Evolutionary conservation across 140 eudicot genomes (phyloP).

Genomic region (Bidens hawaiensis): DNA sequence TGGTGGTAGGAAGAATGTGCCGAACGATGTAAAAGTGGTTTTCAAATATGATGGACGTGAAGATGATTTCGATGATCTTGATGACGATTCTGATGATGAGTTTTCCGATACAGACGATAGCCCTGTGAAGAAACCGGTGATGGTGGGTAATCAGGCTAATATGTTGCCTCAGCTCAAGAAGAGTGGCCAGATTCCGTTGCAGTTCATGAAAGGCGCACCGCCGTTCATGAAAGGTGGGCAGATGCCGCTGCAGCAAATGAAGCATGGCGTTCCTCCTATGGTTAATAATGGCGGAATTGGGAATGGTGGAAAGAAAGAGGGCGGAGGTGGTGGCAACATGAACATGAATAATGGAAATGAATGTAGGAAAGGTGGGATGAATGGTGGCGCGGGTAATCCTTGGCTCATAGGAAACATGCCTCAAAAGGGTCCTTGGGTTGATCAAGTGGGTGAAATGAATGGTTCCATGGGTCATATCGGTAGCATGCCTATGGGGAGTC

Average conservation of each 20-base stretch:
- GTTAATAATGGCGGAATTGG: constrained; percentile 41
- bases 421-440: no score
- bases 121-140: no score
- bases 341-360: constrained; percentile 34
- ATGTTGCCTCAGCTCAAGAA: constrained; percentile 48
- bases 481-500: constrained; percentile 41
- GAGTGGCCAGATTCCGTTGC: constrained; percentile 23
- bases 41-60: no score
- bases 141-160: constrained; percentile 37
- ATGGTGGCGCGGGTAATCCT: no score
- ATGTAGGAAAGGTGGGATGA: constrained; percentile 58
- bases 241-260: constrained; percentile 39
- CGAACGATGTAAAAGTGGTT: no score
- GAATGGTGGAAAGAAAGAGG: no score
- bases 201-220: no score
- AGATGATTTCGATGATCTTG: no score
- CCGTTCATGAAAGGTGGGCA: constrained; percentile 34
- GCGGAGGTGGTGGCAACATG: constrained; percentile 29
- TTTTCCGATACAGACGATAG: constrained; percentile 58
- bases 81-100: constrained; percentile 19
- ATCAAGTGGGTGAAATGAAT: constrained; percentile 54
- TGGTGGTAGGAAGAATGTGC: no score
- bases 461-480: constrained; percentile 47
- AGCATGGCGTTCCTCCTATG: constrained; percentile 23
- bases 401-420: constrained; percentile 68